Evolutionary conservation across 2,329 filamentous ascomycete species (phyloP), one percentile per base, ranked within the genome.

Genomic region (Cytospora leucostoma): DNA sequence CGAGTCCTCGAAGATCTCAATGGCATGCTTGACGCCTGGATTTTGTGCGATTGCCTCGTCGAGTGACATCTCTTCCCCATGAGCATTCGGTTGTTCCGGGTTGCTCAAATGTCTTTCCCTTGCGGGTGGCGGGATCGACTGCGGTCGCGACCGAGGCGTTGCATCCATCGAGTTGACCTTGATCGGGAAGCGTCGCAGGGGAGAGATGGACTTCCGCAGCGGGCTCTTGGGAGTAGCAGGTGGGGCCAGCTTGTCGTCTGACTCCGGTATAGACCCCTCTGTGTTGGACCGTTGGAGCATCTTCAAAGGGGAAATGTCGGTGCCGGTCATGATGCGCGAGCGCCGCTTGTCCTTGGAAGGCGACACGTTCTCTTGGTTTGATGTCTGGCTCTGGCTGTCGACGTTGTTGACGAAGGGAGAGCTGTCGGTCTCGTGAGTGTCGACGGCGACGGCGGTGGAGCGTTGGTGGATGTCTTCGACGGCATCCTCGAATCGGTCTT

Each of bases 1-100:
- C 34, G 82, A 80, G 69, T 88, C 85, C 70, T 88, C 86, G 38
- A 88, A 84, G 53, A 88, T 87, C 65, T 84, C 80, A 67, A 88
- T 87, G 6, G 84, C 84, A 62, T 80, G 81, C 69, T 80, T 82
- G 47, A 88, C 75, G 3, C 82, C 84, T 57, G 81, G 79, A 67
- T 86, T 87, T 52, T 83, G 79, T 50, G 76, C 76, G 60, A 87
- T 75, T 2, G 80, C 80, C 62, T 86, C 80, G 60, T 86, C 82
- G 21, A 87, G 72, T 55, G 76, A 80, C 47, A 82, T 75, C 21
- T 77, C 76, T 62, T 72, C 75, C 66, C 79, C 75, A 59, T 72
- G 71, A 61, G 61, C 60, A 52, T 47, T 61, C 19, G n/a, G 71
- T 62, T 65, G 59, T 4, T 64, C 62, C 6, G 65, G 61, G 17